Base-by-base conservation (phyloP, 1,284 basidiomycete species). In the Wallemia mellicola region DNA sequence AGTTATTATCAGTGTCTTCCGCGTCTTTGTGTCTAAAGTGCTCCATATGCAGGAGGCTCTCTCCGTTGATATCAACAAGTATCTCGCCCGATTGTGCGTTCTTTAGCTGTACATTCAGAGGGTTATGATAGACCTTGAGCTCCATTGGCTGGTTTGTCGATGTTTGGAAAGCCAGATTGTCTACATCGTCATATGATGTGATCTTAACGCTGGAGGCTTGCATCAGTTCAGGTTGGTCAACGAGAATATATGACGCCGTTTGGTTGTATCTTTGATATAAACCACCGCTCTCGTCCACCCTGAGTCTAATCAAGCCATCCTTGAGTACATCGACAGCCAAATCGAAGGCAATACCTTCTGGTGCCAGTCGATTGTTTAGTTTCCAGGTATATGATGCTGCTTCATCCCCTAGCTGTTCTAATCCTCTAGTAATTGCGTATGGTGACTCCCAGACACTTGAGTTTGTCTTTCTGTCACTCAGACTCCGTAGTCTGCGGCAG, bases 41-140 rank as follows among this genome's bases (percentile, higher is more conserved):
- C 68, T 99, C 94, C 86, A 98, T 89, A 68, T 98, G 89, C 64
- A 99, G 74, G 27, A 99, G 75, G 0, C 84, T 83, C 54, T 81
- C 77, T 11, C 86, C 87, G 66, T 99, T 99, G 59, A 98, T 72
- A 2, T 91, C 79, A 60, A 96, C 76, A 67, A 94, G 83, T 61
- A 83, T 81, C 25, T 67, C 61, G 2, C 48, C 54, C 56, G 65
- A 78, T 79, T 3, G 84, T 86, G 61, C 79, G 75, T 38, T 82
- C 77, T 57, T 78, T 72, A 63, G 92, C 74, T 1, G 77, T 76
- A 58, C 94, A 74, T 64, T 76, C 77, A 64, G 94, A 1, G 88
- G 88, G 38, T 77, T 73, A 67, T 82, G 85, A 57, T 75, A 68
- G 60, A 94, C 77, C 3, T 76, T 73, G 30, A 85, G 74, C 66